Evolutionary conservation across 2,329 filamentous ascomycete genomes (phyloP).

Genomic region (Aureobasidium sp.): DNA sequence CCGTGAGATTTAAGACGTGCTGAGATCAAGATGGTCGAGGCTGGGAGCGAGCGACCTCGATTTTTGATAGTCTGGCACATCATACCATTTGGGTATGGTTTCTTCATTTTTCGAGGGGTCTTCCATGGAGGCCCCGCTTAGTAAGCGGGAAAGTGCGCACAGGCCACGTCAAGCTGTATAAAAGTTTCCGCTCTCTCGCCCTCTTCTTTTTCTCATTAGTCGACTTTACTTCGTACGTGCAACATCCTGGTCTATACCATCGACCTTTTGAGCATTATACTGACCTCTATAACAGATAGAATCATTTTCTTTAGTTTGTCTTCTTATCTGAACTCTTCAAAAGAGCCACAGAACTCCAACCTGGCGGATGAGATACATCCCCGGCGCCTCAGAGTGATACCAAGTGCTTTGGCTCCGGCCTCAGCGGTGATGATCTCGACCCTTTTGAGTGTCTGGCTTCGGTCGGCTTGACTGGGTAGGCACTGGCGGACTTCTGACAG

Average conservation of each 20-base stretch:
- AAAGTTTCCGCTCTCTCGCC: neutral
- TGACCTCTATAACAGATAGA: conserved; percentile 39
- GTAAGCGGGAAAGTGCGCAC: neutral
- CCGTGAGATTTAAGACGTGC: too few species aligned
- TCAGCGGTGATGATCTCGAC: conserved; percentile 17
- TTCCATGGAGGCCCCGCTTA: neutral
- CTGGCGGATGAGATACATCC: conserved; percentile 87
- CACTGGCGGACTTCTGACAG: conserved; percentile 17
- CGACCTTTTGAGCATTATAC: neutral
- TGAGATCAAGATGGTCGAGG: neutral
- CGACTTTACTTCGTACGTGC: conserved; percentile 14
- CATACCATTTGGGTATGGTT: too few species aligned
- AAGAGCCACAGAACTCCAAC: conserved; percentile 88
- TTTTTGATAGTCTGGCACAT: too few species aligned
- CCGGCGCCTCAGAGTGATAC: conserved; percentile 84
- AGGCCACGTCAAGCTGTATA: neutral
- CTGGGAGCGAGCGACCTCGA: conserved; percentile 1
- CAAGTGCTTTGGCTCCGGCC: conserved; percentile 12
- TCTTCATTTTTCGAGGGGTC: neutral
- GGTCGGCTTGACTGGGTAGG: conserved; percentile 15
- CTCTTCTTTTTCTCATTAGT: conserved; percentile 14
- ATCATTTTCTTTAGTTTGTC: conserved; percentile 97
- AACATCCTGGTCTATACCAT: neutral
- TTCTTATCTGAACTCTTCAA: conserved; percentile 86
- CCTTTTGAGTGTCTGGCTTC: conserved; percentile 15